Evolutionary conservation across 139 green algal species (phyloP).

Genomic region (Pleodorina starrii): DNA sequence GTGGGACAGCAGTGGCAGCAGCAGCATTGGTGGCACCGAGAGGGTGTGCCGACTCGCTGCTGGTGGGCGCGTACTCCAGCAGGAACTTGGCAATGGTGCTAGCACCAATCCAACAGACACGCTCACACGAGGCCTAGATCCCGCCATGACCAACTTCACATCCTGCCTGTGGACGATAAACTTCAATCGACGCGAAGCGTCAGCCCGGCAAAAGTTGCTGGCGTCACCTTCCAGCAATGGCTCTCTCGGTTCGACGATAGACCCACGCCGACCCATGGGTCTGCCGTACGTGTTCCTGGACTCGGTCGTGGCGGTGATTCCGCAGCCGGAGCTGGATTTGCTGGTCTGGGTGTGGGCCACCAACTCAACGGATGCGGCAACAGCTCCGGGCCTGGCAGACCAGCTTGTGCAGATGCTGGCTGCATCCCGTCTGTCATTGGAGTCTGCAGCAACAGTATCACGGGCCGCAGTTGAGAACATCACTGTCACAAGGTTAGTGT

Average conservation of each 20-base stretch:
- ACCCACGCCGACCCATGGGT: background rate
- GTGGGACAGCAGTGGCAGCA: background rate
- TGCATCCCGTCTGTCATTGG: background rate
- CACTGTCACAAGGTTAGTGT: background rate
- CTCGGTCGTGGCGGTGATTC: background rate
- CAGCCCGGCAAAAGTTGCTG: too few relatives aligned
- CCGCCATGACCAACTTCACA: conserved; percentile 1
- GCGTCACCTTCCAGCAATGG: background rate
- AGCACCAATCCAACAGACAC: background rate
- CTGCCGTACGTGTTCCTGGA: conserved; percentile 9
- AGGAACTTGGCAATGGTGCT: too few relatives aligned
- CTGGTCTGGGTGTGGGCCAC: background rate
- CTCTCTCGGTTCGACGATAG: too few relatives aligned
- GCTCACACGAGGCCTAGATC: background rate
- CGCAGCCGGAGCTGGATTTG: background rate
- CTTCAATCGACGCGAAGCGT: background rate
- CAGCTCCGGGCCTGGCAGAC: background rate
- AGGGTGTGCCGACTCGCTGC: too few relatives aligned
- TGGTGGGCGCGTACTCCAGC: background rate
- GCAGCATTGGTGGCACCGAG: too few relatives aligned
- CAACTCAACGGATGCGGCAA: background rate
- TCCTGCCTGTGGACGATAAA: background rate
- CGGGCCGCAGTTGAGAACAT: background rate
- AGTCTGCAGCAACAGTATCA: background rate
- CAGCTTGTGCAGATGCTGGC: background rate